Conservation (phyloP, 148 eudicot genomes). For the Fallopia convolvulus region DNA sequence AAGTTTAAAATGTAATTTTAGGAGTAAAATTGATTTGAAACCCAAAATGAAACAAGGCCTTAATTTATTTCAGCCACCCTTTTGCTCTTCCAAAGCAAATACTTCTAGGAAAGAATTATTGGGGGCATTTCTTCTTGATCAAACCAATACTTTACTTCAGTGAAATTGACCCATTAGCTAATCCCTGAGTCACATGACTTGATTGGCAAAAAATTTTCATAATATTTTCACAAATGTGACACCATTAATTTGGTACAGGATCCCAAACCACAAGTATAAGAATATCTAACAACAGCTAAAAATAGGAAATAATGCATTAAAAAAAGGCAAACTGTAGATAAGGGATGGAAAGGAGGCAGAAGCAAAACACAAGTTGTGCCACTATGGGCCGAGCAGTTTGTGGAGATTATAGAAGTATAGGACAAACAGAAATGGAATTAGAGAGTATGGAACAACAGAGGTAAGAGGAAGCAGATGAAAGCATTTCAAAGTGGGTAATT, state of each 20-base stretch:
- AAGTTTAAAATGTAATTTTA: no score
- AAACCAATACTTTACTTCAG: not conserved
- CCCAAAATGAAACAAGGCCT: no score
- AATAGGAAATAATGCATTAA: not conserved
- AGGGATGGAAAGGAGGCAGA: not conserved
- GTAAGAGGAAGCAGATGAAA: not conserved
- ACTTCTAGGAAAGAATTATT: not conserved
- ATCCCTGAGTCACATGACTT: not conserved
- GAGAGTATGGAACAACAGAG: constrained; percentile 3
- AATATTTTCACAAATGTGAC: not conserved
- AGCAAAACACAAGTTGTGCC: not conserved
- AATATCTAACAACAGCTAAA: not conserved
- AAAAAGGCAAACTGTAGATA: not conserved
- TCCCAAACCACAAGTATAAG: not conserved
- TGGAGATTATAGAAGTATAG: not conserved
- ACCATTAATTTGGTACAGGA: not conserved
- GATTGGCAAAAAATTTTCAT: not conserved
- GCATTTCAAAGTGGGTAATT: not conserved
- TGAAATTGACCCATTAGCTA: not conserved
- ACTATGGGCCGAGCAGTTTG: not conserved
- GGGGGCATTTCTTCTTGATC: not conserved
- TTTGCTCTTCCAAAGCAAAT: not conserved
- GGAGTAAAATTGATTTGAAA: no score
- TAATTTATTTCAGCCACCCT: not conserved
- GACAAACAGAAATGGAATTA: not conserved